Evolutionary conservation across 495 filamentous ascomycete species (phyloP).

Genomic region (Wilcoxina mikolae): DNA sequence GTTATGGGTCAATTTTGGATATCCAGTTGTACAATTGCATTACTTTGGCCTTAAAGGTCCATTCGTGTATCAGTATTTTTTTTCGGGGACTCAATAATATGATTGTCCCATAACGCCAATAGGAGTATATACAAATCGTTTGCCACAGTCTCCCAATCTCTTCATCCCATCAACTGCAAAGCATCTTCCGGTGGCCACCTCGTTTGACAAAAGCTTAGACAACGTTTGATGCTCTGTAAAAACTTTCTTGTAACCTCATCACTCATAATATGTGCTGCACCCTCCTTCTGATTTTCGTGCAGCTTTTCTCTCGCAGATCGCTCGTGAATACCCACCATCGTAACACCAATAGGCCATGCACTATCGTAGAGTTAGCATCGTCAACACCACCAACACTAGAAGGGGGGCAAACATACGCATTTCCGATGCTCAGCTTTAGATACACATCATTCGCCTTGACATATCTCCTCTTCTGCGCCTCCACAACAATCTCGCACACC

Average conservation of each 20-base stretch:
- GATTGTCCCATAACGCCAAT: too few species aligned
- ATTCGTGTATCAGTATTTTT: too few species aligned
- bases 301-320: constrained; percentile 87
- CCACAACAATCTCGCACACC: constrained; percentile 82
- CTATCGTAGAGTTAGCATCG: constrained; percentile 28
- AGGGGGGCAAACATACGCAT: constrained; percentile 44
- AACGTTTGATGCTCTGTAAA: constrained; percentile 93
- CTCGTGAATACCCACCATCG: constrained; percentile 99
- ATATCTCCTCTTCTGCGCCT: constrained; percentile 77
- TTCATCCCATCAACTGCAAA: constrained; percentile 86
- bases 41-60: too few species aligned
- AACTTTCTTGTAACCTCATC: constrained; percentile 92
- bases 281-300: constrained; percentile 53
- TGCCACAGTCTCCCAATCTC: too few species aligned
- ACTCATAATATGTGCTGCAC: constrained; percentile 89
- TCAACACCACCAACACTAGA: background rate
- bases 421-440: constrained; percentile 81
- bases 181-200: constrained; percentile 90
- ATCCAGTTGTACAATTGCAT: constrained; percentile 2
- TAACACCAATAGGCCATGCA: constrained; percentile 97
- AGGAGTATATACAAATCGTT: too few species aligned
- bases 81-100: too few species aligned
- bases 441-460: constrained; percentile 97
- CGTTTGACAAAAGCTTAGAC: constrained; percentile 89
- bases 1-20: constrained; percentile 8